phyloP scores from a whole-genome alignment of 768 basidiomycete species.

The Lactarius evosmus region DNA sequence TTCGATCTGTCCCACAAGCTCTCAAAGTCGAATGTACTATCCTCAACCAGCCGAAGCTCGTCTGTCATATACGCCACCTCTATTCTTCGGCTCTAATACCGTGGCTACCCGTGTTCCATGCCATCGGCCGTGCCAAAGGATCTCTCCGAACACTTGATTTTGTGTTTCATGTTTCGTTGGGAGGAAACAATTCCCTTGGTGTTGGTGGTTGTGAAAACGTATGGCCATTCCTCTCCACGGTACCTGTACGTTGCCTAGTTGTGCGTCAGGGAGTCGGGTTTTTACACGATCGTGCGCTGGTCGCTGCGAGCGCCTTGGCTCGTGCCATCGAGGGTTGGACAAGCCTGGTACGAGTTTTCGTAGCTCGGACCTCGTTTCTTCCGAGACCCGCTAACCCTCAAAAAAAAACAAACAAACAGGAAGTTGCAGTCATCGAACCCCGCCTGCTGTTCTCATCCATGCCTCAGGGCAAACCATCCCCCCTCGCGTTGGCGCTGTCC shows the following conservation, averaged over 20 bases:
- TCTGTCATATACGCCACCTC: slow-evolving; percentile 14
- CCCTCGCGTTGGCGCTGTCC: slow-evolving; percentile 17
- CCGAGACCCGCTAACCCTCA: not conserved
- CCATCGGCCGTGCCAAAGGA: slow-evolving; percentile 12
- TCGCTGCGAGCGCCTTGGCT: not conserved
- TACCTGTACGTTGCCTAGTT: slow-evolving; percentile 13
- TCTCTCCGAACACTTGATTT: slow-evolving; percentile 22
- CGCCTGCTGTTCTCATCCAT: slow-evolving; percentile 2
- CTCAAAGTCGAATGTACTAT: not conserved
- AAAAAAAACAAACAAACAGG: slow-evolving; percentile 8
- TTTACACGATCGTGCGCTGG: not conserved
- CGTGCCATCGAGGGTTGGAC: slow-evolving; percentile 16
- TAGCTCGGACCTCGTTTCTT: not conserved
- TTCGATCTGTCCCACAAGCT: not conserved
- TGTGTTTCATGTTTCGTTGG: not conserved
- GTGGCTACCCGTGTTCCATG: slow-evolving; percentile 8
- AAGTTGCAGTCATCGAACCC: slow-evolving; percentile 5
- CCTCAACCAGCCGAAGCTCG: slow-evolving; percentile 10
- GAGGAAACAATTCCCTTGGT: not conserved
- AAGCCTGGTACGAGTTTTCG: slow-evolving; percentile 15
- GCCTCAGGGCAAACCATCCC: not conserved
- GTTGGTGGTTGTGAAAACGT: not conserved
- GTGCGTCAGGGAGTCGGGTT: slow-evolving; percentile 5
- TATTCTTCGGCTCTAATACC: not conserved
- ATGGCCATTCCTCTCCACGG: slow-evolving; percentile 2